Evolutionary conservation across 768 basidiomycete genomes (phyloP), one percentile per base, ranked within the genome.

Genomic region (Lactarius sanguifluus): DNA sequence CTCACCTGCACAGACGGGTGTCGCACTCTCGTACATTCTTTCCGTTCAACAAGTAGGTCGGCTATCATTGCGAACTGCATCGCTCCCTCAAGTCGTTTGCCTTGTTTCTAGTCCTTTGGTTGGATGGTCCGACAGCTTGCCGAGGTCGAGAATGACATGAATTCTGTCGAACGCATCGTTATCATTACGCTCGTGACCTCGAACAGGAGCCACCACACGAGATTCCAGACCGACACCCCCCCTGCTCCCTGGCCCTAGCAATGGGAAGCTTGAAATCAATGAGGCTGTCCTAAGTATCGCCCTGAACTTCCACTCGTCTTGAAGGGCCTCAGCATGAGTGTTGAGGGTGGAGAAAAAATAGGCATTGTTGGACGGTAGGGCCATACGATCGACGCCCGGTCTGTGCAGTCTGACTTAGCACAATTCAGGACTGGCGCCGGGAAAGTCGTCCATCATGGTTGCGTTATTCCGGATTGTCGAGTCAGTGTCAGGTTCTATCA

Each of bases 71-170:
- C 45, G 10, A 15, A 62, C 34, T 58, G 23, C 50, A 18, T 23
- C 1, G 59, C 41, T 41, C 41, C 16, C 41, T 41, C 16, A 41
- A 41, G 5, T 41, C 41, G 16, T 41, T 18, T 6, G 54, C 50
- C 59, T 45, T 67, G 30, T 25, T 25, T 57, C 32, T 66, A 88
- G 85, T 70, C 81, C 0, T 90, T 93, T 70, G 85, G 86, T 25
- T 92, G 86, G 87, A 82, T 91, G 76, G 84, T 90, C 43, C 85
- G 89, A 10, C 91, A 92, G 76, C 82, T 81, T 45, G 87, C 91
- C 3, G 94, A 96, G 74, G 88, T 95, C 13, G 94, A 96, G 76
- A 96, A 97, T 75, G 84, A 94, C 75, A 94, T 96, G 91, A 94
- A 94, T 74, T 86, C 87, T 23, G 90, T 92, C 9, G 91, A 92